Conservation (phyloP, 352 stramenopile species). For the Phytophthora ohioensis region DNA sequence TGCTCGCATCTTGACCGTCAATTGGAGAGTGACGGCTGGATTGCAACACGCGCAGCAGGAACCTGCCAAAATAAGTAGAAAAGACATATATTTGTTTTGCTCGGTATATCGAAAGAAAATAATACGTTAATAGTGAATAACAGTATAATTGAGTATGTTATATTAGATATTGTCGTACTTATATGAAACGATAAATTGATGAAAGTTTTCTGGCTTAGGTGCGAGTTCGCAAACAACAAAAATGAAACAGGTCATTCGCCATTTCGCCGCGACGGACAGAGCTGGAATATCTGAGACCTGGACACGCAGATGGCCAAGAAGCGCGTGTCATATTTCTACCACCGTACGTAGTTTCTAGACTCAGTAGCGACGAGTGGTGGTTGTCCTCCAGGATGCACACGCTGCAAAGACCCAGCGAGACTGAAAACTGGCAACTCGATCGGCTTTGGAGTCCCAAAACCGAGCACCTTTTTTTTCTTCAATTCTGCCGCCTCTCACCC, state of each 20-base stretch:
- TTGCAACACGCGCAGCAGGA: background rate
- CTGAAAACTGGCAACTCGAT: too few relatives aligned
- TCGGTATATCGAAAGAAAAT: too few relatives aligned
- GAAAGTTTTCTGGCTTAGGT: background rate
- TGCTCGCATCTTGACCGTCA: slow-evolving; percentile 28
- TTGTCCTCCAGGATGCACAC: background rate
- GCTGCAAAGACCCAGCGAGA: slow-evolving; percentile 12
- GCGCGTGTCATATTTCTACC: slow-evolving; percentile 89
- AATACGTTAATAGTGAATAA: too few relatives aligned
- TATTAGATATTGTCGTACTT: background rate
- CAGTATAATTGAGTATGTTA: background rate
- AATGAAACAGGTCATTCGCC: slow-evolving; percentile 29
- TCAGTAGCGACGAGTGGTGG: background rate
- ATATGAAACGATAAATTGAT: too few relatives aligned
- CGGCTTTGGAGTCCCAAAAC: too few relatives aligned
- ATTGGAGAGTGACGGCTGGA: slow-evolving; percentile 30
- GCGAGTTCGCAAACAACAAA: slow-evolving; percentile 4
- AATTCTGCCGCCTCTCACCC: too few relatives aligned
- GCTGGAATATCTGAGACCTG: background rate
- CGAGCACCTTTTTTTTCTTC: too few relatives aligned
- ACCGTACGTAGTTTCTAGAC: slow-evolving; percentile 60
- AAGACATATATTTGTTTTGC: too few relatives aligned
- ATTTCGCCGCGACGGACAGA: slow-evolving; percentile 25
- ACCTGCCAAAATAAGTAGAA: too few relatives aligned
- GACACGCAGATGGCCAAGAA: slow-evolving; percentile 47